phyloP scores from a whole-genome alignment of 495 filamentous ascomycete species.

The Glonium stellatum region DNA sequence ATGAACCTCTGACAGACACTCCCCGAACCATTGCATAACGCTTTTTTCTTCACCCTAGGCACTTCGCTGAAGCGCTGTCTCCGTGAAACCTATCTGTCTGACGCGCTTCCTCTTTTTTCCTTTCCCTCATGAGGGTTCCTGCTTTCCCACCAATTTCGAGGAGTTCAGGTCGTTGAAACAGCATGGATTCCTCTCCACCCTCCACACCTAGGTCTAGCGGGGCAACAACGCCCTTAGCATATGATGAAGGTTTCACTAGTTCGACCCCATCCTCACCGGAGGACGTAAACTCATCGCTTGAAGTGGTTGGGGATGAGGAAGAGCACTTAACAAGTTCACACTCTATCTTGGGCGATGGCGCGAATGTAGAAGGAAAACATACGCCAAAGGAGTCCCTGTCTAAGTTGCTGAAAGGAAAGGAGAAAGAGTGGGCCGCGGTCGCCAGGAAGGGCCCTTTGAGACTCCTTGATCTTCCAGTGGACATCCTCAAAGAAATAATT shows the following conservation, averaged over 20 bases:
- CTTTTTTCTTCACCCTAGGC: background rate
- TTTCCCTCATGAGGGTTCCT: slow-evolving; percentile 19
- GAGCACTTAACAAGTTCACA: slow-evolving; percentile 4
- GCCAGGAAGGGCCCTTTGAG: slow-evolving; percentile 35
- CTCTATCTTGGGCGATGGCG: background rate
- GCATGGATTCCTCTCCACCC: slow-evolving; percentile 26
- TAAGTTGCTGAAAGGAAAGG: slow-evolving; percentile 30
- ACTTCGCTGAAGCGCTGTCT: background rate
- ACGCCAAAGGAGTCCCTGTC: background rate
- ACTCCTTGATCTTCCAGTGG: slow-evolving; percentile 77
- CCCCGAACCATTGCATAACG: background rate
- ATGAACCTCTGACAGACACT: background rate
- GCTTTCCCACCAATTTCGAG: slow-evolving; percentile 19
- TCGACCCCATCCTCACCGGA: slow-evolving; percentile 8
- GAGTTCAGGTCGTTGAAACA: slow-evolving; percentile 23
- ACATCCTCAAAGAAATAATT: slow-evolving; percentile 80
- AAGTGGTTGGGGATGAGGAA: background rate
- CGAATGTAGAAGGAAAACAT: background rate
- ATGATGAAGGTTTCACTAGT: slow-evolving; percentile 9
- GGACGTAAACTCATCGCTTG: slow-evolving; percentile 1
- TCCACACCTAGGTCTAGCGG: slow-evolving; percentile 10
- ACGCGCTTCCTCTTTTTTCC: background rate
- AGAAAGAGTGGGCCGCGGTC: slow-evolving; percentile 24
- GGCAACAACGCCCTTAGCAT: slow-evolving; percentile 14
- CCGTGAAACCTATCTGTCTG: background rate